Evolutionary conservation across 805 yeast genomes (phyloP), one percentile per base, ranked within the genome.

Genomic region (Barnettozyma californica): DNA sequence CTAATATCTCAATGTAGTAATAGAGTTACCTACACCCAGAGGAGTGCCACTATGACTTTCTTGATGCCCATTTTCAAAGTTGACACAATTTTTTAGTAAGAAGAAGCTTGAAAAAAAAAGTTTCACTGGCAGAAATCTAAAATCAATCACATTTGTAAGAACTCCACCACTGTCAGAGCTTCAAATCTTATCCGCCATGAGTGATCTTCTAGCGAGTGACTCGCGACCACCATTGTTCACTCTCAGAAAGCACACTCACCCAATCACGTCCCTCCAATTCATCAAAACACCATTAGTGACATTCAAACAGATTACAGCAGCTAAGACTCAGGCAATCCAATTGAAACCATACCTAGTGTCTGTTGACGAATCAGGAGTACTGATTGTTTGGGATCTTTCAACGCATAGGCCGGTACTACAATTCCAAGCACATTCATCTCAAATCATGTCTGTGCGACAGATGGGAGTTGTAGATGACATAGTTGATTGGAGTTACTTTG

Each of bases 371-470:
- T 60, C 68, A 0, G 95, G 95, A 0, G 71, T 77, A 70, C 55
- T 80, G 3, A 70, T 79, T 1, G 70, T 83, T 72, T 87, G 95
- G 95, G 76, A 80, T 48, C 52, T 87, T 8, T 58, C 64, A 1
- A 70, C 78, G 0, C 67, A 81, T 36, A 63, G 94, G 41, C 85
- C 89, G 0, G 42, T 74, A 1, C 73, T 72, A 0, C 66, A 73
- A 1, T 83, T 88, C 82, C 66, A 71, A 51, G 86, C 81, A 0
- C 95, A 88, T 60, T 66, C 62, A 6, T 70, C 69, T 16, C 66
- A 71, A 9, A 60, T 87, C 1, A 56, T 85, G 21, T 71, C 83
- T 1, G 59, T 84, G 2, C 63, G 67, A 47, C 81, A 76, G 48
- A 50, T 71, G 19, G 77, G 77, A 0, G 13, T 72, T 6, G 16